Base-by-base conservation (phyloP, 139 green algal species). In the Trebouxia sp. region DNA sequence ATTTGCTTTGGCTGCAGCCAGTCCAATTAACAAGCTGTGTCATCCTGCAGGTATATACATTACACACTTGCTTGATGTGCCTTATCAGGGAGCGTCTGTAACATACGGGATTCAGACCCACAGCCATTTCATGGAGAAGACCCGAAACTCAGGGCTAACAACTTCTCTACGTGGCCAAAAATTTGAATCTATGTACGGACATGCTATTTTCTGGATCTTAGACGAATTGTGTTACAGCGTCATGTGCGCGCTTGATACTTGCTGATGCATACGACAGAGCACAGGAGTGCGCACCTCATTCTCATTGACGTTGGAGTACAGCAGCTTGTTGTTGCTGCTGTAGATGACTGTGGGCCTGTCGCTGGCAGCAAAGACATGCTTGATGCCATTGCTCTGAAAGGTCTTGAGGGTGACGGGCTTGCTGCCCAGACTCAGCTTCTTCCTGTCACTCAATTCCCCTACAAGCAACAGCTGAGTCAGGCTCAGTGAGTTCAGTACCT, bases 221-320 rank as follows among this genome's bases (percentile, higher is more conserved):
- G 17, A 62, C 15, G 20, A n/a, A 20, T 62, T 62, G 20, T 72
- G 58, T 24, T 72, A 72, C 17, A 72, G 17, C 32, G 11, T 22
- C 26, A 30, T n/a, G n/a, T n/a, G n/a, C n/a, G n/a, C 50, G 67
- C 35, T 55, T 20, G 32, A 30, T 26, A 3, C 17, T 37, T 56
- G 48, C 12, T 15, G 15, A 56, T 38, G 5, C 39, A 65, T 30
- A 26, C 2, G 4, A 30, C 17, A 43, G 14, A 24, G 12, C 24
- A 20, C 28, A n/a, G 4, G 14, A 10, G 11, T 39, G 41, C 53
- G 39, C 55, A 78, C 95, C 84, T 98, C 93, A 37, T 90, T 92
- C 50, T 98, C 90, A 84, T 99, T 99, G 11, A 99, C 90, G 83
- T 98, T 98, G 79, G 88, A 96, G 86, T 96, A 98, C n/a, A 99